Conservation (phyloP, 495 filamentous ascomycete species). For the Lophium mytilinum region DNA sequence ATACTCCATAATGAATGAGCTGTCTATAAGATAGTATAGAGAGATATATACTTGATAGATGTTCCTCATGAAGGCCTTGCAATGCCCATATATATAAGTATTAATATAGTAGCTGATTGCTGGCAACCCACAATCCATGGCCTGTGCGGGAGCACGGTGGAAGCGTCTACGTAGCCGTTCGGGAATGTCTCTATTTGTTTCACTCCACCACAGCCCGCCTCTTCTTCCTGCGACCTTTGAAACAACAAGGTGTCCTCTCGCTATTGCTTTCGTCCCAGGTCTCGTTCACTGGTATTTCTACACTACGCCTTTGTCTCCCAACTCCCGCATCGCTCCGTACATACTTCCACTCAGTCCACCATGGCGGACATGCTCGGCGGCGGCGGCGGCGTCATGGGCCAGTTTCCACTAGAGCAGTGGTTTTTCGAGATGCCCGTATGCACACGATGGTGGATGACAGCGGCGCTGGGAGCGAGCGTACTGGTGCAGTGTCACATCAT, state of each 20-base stretch:
- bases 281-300: neutral
- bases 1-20: no score
- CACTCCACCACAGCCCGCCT: neutral
- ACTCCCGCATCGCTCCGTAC: neutral
- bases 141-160: neutral
- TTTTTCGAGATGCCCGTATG: slow-evolving; percentile 97
- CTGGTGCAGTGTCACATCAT: slow-evolving; percentile 89
- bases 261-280: neutral
- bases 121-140: no score
- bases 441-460: slow-evolving; percentile 92
- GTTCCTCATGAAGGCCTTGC: no score
- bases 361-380: slow-evolving; percentile 64
- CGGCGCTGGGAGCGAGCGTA: slow-evolving; percentile 78
- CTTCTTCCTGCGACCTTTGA: neutral
- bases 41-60: no score
- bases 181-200: neutral
- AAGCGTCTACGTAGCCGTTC: neutral
- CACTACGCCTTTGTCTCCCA: neutral
- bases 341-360: slow-evolving; percentile 2
- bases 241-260: neutral
- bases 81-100: no score
- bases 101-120: no score
- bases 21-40: no score
- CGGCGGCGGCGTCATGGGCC: slow-evolving; percentile 49
- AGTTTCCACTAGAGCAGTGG: slow-evolving; percentile 89